phyloP scores from a whole-genome alignment of 305 asterid species.

The Rubia tinctorum region DNA sequence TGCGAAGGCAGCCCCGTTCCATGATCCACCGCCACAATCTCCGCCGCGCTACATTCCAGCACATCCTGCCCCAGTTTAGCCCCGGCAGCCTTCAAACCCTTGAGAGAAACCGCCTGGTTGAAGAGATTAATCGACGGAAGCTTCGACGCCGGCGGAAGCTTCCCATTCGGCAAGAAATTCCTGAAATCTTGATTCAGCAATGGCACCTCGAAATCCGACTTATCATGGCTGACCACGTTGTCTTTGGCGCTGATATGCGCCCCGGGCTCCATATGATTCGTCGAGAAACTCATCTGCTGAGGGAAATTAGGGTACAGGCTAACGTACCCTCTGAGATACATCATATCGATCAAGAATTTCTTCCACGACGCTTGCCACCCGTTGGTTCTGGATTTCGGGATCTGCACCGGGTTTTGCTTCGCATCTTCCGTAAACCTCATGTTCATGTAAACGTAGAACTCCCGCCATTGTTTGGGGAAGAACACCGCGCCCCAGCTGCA shows the following conservation, averaged over 20 bases:
- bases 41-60: constrained; percentile 50
- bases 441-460: constrained; percentile 93
- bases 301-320: constrained; percentile 88
- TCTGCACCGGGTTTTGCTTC: constrained; percentile 85
- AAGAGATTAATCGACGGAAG: constrained; percentile 76
- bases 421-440: constrained; percentile 86
- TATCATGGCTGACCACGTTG: constrained; percentile 69
- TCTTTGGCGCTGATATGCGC: constrained; percentile 88
- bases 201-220: constrained; percentile 84
- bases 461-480: constrained; percentile 93
- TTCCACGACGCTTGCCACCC: constrained; percentile 99
- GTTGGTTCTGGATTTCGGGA: constrained; percentile 91
- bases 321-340: constrained; percentile 87
- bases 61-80: constrained; percentile 82
- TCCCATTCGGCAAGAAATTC: constrained; percentile 58
- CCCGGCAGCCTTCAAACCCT: constrained; percentile 84
- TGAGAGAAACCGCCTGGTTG: constrained; percentile 78
- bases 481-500: constrained; percentile 98
- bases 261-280: constrained; percentile 97
- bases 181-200: constrained; percentile 65
- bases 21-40: constrained; percentile 48
- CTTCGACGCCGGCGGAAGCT: constrained; percentile 78
- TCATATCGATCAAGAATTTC: constrained; percentile 90
- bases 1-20: constrained; percentile 79
- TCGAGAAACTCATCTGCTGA: constrained; percentile 83